Conservation (phyloP, 75 land plant species). For the Isoetes taiwanensis region DNA sequence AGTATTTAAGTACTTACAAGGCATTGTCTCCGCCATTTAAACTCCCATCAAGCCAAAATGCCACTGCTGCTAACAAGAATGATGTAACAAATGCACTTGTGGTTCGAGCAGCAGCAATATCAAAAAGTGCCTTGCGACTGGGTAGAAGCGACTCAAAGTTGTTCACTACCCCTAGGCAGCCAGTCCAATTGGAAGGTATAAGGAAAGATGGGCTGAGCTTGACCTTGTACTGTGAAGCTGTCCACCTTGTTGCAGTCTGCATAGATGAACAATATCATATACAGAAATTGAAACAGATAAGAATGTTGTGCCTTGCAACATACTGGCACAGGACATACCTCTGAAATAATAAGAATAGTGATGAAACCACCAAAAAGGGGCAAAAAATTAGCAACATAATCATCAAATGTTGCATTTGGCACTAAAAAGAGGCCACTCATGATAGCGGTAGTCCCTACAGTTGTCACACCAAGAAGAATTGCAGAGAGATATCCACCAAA, state of each 20-base stretch:
- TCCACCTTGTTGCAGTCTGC: conserved; percentile 69
- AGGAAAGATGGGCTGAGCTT: conserved; percentile 91
- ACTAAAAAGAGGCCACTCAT: conserved; percentile 86
- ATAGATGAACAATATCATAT: background rate
- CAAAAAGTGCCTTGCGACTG: conserved; percentile 84
- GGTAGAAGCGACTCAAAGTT: conserved; percentile 93
- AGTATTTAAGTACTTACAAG: conserved; percentile 38
- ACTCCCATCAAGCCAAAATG: conserved; percentile 74
- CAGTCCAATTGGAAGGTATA: conserved; percentile 97
- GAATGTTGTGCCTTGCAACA: background rate
- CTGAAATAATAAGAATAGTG: conserved; percentile 71
- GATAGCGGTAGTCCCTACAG: conserved; percentile 81
- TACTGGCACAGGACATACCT: conserved; percentile 37
- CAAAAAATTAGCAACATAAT: conserved; percentile 56
- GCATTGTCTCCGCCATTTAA: conserved; percentile 98
- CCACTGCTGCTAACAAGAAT: conserved; percentile 49
- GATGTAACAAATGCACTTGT: conserved; percentile 87
- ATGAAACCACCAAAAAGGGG: conserved; percentile 86
- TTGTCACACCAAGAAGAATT: conserved; percentile 48
- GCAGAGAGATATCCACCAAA: conserved; percentile 70
- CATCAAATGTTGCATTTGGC: conserved; percentile 85
- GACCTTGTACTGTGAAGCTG: conserved; percentile 68
- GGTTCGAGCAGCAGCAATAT: conserved; percentile 88
- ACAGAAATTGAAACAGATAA: background rate
- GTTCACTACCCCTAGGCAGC: conserved; percentile 89